phyloP scores from a whole-genome alignment of 169 alveolate genomes.

The Plasmodium coatneyi region DNA sequence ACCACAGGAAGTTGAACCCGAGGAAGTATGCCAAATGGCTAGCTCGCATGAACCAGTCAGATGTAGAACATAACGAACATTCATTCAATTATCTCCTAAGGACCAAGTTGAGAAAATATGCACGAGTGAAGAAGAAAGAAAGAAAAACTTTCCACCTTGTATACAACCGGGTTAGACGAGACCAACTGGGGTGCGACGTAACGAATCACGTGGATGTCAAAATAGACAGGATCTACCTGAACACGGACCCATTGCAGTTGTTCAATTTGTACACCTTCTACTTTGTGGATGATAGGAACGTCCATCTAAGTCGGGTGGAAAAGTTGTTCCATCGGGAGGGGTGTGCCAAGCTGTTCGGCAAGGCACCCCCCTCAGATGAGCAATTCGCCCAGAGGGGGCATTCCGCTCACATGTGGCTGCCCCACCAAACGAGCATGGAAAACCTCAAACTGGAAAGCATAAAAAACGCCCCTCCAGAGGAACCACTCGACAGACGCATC shows the following conservation, averaged over 20 bases:
- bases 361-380: neutral
- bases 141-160: constrained; percentile 17
- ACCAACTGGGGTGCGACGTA: constrained; percentile 5
- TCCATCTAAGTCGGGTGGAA: constrained; percentile 12
- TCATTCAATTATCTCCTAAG: constrained; percentile 4
- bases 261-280: constrained; percentile 38
- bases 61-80: neutral
- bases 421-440: neutral
- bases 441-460: neutral
- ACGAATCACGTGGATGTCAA: constrained; percentile 12
- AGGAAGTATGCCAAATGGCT: constrained; percentile 7
- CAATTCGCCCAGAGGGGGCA: neutral
- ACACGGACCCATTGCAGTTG: constrained; percentile 23
- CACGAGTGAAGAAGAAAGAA: neutral
- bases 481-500: neutral
- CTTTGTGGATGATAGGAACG: constrained; percentile 38
- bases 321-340: neutral
- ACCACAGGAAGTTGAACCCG: constrained; percentile 8
- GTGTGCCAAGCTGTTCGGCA: neutral
- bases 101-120: constrained; percentile 2
- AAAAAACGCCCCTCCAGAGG: neutral
- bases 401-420: neutral
- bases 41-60: neutral
- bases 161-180: constrained; percentile 27
- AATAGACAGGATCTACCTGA: constrained; percentile 7